Conservation (phyloP, 192 early-diverging fungal species). For the Coemansia sp. region DNA sequence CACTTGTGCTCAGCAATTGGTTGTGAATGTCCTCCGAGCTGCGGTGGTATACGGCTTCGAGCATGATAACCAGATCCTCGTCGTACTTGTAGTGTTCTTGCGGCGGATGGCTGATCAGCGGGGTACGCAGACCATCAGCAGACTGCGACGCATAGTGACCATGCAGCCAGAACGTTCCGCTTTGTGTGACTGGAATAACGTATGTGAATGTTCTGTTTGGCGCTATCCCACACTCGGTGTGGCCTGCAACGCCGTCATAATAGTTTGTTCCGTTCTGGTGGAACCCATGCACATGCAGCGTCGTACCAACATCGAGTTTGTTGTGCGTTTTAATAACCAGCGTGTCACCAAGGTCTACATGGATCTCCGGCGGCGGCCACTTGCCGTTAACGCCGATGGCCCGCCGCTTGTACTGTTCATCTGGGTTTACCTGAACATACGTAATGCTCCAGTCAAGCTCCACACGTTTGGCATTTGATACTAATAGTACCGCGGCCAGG, state of each 20-base stretch:
- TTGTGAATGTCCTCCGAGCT: constrained; percentile 57
- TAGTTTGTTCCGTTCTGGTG: constrained; percentile 81
- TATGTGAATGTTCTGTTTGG: constrained; percentile 67
- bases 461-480: constrained; percentile 59
- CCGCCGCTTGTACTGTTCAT: constrained; percentile 63
- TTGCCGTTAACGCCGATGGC: constrained; percentile 67
- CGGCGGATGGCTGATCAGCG: constrained; percentile 67
- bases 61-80: constrained; percentile 63
- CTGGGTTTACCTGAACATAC: constrained; percentile 65
- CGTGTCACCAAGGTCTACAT: constrained; percentile 28
- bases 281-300: constrained; percentile 76
- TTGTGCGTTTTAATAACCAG: constrained; percentile 56
- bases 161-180: constrained; percentile 86
- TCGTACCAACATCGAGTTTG: too few species aligned
- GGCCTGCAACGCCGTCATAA: constrained; percentile 65
- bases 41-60: constrained; percentile 74
- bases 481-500: too few species aligned
- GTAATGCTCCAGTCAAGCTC: constrained; percentile 68
- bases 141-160: constrained; percentile 72
- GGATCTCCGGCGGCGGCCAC: constrained; percentile 61
- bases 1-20: constrained; percentile 59
- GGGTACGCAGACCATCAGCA: constrained; percentile 75
- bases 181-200: constrained; percentile 64
- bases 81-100: constrained; percentile 64
- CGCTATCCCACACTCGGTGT: constrained; percentile 76